These are phyloP conservation scores for Wallemia mellicola DNA, from an alignment of 1,284 basidiomycete genomes.

Conservation along the genomic window DNA sequence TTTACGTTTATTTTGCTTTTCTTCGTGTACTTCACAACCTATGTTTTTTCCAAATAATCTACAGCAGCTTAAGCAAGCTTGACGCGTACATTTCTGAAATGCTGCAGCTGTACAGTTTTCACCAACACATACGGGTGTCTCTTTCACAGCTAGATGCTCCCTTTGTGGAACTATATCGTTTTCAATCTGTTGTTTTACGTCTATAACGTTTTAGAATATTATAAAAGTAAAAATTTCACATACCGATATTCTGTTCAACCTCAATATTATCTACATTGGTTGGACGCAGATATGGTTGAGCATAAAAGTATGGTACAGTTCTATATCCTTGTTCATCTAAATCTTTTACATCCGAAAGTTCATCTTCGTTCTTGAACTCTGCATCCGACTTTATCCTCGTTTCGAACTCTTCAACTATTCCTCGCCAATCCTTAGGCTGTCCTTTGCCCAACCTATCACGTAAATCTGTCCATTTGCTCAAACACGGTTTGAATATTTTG, in stretches of 20 bases:
- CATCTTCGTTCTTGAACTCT: neutral
- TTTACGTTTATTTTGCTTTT: constrained; percentile 13
- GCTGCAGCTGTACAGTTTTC: constrained; percentile 9
- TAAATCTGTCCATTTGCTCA: constrained; percentile 37
- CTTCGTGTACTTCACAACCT: constrained; percentile 19
- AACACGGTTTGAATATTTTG: constrained; percentile 55
- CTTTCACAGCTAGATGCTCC: constrained; percentile 6
- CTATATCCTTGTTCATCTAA: constrained; percentile 15
- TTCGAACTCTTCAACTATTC: constrained; percentile 35
- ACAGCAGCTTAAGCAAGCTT: constrained; percentile 9
- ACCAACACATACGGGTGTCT: constrained; percentile 9
- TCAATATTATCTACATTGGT: constrained; percentile 7
- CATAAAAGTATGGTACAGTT: constrained; percentile 47
- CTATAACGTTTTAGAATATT: too few relatives aligned
- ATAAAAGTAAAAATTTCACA: neutral
- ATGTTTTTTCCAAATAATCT: constrained; percentile 6
- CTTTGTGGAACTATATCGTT: constrained; percentile 2
- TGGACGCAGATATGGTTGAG: constrained; percentile 55
- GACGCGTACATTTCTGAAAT: constrained; percentile 1
- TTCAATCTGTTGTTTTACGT: constrained; percentile 1
- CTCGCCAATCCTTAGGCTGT: constrained; percentile 25
- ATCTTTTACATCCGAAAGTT: neutral
- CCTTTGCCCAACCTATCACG: constrained; percentile 34
- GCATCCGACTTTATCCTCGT: constrained; percentile 1
- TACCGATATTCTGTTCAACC: neutral